These are phyloP conservation scores for Diaporthe sp. DNA, from an alignment of 2,329 filamentous ascomycete species.

Conservation along the genomic window DNA sequence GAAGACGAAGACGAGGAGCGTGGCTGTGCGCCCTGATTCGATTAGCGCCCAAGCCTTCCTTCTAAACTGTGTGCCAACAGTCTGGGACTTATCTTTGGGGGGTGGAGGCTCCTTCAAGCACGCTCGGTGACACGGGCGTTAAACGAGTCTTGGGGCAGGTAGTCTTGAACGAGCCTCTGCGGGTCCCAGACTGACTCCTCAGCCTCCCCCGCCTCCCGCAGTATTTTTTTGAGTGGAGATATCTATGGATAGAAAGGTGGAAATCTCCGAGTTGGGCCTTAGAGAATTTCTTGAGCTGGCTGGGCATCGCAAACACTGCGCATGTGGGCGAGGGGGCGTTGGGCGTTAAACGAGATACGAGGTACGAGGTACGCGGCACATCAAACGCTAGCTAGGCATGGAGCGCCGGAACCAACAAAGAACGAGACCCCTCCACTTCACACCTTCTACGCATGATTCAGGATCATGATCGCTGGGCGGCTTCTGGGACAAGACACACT, in stretches of 20 bases:
- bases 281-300: background rate
- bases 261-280: background rate
- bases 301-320: background rate
- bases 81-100: background rate
- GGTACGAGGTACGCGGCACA: background rate
- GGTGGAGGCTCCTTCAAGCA: background rate
- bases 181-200: background rate
- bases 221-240: background rate
- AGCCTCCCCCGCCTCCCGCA: background rate
- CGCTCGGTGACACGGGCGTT: background rate
- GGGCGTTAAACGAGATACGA: background rate
- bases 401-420: too few relatives aligned
- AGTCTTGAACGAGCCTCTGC: background rate
- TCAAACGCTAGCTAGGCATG: too few relatives aligned
- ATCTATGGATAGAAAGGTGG: background rate
- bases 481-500: background rate
- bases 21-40: background rate
- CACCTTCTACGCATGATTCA: background rate
- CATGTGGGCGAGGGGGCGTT: background rate
- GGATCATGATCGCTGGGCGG: background rate
- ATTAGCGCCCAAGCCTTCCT: background rate
- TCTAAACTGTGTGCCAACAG: too few relatives aligned
- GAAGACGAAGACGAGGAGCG: background rate
- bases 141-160: background rate
- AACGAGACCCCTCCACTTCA: too few relatives aligned